Evolutionary conservation across 352 stramenopile species (phyloP).

Genomic region (Pythium apleroticum): DNA sequence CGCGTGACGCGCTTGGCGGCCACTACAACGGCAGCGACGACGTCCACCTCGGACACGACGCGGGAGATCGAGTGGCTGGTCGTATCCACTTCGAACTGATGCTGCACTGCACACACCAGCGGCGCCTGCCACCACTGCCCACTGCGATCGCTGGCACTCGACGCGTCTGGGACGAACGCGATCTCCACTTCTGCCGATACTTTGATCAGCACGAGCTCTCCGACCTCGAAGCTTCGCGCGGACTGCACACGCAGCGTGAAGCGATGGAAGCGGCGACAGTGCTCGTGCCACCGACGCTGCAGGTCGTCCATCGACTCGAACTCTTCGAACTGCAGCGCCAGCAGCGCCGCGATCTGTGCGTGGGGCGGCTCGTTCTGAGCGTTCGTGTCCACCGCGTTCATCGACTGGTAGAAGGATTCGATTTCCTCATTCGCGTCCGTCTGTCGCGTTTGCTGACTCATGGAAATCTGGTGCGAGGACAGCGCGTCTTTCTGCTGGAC

Average conservation of each 20-base stretch:
- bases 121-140: neutral
- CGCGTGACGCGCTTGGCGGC: neutral
- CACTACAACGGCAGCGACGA: constrained; percentile 26
- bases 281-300: constrained; percentile 37
- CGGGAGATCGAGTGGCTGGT: constrained; percentile 28
- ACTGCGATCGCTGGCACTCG: neutral
- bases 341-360: neutral
- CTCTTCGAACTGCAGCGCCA: constrained; percentile 34
- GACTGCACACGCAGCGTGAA: constrained; percentile 38
- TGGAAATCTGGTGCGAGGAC: neutral
- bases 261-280: constrained; percentile 37
- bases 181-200: constrained; percentile 1
- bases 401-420: constrained; percentile 11
- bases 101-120: constrained; percentile 38
- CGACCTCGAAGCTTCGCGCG: constrained; percentile 37
- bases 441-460: neutral
- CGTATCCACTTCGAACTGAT: constrained; percentile 47
- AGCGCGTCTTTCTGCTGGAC: neutral
- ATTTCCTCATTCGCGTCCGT: neutral
- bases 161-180: constrained; percentile 3
- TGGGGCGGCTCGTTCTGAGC: neutral
- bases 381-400: neutral
- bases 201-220: constrained; percentile 32
- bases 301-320: constrained; percentile 45
- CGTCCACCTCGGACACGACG: constrained; percentile 51